phyloP scores from a whole-genome alignment of 2,329 filamentous ascomycete genomes.

The Dryadomyces quercivorus region DNA sequence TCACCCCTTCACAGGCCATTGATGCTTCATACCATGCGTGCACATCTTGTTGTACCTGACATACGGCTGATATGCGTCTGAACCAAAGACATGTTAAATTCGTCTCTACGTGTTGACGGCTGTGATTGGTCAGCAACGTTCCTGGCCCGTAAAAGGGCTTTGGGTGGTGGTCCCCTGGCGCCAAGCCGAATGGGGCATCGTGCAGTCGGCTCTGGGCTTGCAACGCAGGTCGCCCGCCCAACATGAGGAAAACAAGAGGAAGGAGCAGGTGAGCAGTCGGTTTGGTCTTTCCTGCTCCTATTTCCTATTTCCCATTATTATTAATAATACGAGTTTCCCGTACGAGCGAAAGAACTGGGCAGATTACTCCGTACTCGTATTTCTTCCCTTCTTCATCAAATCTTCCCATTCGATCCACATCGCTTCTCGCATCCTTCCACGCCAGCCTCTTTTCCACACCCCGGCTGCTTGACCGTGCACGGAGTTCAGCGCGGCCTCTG shows the following conservation, averaged over 20 bases:
- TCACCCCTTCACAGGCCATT: not conserved
- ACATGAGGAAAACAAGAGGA: no score
- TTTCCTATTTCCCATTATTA: no score
- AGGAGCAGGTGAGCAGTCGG: no score
- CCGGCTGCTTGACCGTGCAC: not conserved
- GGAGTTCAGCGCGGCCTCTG: not conserved
- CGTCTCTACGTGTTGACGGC: not conserved
- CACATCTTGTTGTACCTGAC: not conserved
- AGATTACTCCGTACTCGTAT: no score
- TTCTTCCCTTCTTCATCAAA: not conserved
- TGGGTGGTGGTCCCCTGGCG: constrained; percentile 4
- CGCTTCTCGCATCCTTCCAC: not conserved
- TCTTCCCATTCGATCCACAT: not conserved
- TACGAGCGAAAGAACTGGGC: no score
- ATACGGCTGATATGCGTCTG: not conserved
- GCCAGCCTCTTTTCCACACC: not conserved
- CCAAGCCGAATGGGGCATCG: constrained; percentile 5
- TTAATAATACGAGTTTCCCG: no score
- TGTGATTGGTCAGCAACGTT: not conserved
- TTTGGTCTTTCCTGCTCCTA: no score
- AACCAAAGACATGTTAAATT: not conserved
- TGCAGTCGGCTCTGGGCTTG: not conserved
- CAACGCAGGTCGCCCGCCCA: not conserved
- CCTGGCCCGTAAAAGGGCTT: not conserved
- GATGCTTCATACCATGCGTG: not conserved